phyloP scores from a whole-genome alignment of 176 grass and related monocot genomes.

The Avena sativa region DNA sequence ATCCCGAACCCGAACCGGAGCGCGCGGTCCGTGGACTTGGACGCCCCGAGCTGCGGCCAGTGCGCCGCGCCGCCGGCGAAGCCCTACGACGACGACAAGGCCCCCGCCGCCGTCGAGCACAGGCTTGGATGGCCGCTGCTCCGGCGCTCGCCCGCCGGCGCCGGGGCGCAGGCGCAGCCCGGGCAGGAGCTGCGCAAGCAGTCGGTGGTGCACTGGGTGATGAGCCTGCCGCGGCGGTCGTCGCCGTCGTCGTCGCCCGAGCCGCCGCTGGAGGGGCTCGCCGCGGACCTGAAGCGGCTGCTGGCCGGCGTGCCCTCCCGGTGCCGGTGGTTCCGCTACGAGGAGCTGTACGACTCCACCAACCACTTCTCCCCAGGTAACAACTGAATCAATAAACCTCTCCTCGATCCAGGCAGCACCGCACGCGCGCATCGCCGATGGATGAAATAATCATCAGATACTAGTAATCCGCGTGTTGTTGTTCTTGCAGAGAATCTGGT shows the following conservation, averaged over 20 bases:
- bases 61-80: slow-evolving; percentile 1
- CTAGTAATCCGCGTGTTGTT: background rate
- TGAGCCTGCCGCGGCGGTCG: slow-evolving; percentile 76
- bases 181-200: slow-evolving; percentile 54
- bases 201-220: slow-evolving; percentile 96
- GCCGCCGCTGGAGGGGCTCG: slow-evolving; percentile 45
- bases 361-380: slow-evolving; percentile 79
- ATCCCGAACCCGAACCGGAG: slow-evolving; percentile 69
- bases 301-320: slow-evolving; percentile 48
- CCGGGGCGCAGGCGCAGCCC: background rate
- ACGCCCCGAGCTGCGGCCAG: slow-evolving; percentile 29
- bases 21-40: slow-evolving; percentile 53
- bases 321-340: slow-evolving; percentile 88
- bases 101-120: slow-evolving; percentile 33
- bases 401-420: background rate
- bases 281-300: slow-evolving; percentile 55
- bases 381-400: background rate
- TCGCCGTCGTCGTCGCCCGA: slow-evolving; percentile 37
- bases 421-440: background rate
- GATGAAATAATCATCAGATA: background rate
- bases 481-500: slow-evolving; percentile 70
- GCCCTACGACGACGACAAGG: slow-evolving; percentile 17
- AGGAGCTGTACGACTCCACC: slow-evolving; percentile 80
- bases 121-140: slow-evolving; percentile 91
- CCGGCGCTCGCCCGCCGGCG: slow-evolving; percentile 25